phyloP scores from a whole-genome alignment of 1,284 basidiomycete species.

The Irpex lacteus region DNA sequence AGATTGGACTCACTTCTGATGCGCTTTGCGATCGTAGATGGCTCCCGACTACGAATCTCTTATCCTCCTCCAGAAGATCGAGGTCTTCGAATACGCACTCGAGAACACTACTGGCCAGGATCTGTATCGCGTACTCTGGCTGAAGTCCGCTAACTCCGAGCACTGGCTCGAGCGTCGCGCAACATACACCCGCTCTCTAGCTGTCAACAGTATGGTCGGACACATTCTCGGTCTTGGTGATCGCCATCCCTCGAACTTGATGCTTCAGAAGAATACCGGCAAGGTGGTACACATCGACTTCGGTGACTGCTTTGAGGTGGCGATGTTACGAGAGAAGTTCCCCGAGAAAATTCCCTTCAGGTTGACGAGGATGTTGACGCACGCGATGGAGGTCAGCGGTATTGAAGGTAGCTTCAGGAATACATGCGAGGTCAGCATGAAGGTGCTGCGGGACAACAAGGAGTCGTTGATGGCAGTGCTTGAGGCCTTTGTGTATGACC shows the following conservation, averaged over 20 bases:
- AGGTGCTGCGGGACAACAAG: constrained; percentile 93
- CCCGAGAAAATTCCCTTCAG: constrained; percentile 99
- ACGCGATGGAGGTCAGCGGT: constrained; percentile 99
- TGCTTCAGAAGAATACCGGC: constrained; percentile 90
- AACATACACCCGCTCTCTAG: constrained; percentile 95
- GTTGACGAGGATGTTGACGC: constrained; percentile 96
- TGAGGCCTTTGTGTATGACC: constrained; percentile 93
- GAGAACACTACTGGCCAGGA: constrained; percentile 99
- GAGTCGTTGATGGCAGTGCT: constrained; percentile 98
- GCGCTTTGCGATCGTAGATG: constrained; percentile 61
- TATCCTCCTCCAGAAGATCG: constrained; percentile 95
- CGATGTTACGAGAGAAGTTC: constrained; percentile 97
- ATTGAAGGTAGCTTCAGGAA: constrained; percentile 97
- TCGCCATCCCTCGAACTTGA: constrained; percentile 94
- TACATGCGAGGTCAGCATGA: constrained; percentile 97
- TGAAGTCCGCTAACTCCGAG: constrained; percentile 93
- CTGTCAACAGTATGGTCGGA: constrained; percentile 95
- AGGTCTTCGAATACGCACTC: constrained; percentile 98
- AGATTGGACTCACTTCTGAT: background rate
- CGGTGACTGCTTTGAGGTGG: constrained; percentile 93
- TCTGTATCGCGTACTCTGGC: constrained; percentile 97
- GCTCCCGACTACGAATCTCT: constrained; percentile 98
- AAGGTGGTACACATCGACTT: constrained; percentile 96
- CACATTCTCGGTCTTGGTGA: constrained; percentile 99
- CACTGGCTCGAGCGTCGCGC: constrained; percentile 97